phyloP scores from a whole-genome alignment of 2,329 filamentous ascomycete species.

The Aureobasidium sp. region DNA sequence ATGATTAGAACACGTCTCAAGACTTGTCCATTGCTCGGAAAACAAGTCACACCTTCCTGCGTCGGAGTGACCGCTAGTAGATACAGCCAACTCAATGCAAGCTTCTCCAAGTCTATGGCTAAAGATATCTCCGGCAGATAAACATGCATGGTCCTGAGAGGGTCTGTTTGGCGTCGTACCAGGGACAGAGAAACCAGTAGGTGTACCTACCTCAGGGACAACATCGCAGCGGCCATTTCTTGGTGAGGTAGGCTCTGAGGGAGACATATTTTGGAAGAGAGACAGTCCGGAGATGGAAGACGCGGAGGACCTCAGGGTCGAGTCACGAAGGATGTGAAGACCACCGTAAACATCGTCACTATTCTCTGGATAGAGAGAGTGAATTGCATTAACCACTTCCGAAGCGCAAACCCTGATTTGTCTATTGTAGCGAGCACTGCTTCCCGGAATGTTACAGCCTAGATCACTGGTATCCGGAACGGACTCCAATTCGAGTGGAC shows the following conservation, averaged over 20 bases:
- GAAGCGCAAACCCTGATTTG: conserved; percentile 52
- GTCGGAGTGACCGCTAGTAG: background rate
- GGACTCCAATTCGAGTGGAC: background rate
- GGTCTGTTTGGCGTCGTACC: background rate
- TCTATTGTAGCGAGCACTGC: background rate
- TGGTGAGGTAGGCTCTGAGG: background rate
- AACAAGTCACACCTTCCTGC: background rate
- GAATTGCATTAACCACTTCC: conserved; percentile 71
- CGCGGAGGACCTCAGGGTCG: conserved; percentile 37
- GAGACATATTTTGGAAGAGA: conserved; percentile 32
- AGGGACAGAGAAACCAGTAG: background rate
- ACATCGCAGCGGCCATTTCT: background rate
- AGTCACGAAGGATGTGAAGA: conserved; percentile 15
- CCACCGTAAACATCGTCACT: conserved; percentile 38
- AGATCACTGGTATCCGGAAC: conserved; percentile 18
- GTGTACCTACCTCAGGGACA: background rate
- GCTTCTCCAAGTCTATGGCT: background rate
- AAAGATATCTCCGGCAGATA: background rate
- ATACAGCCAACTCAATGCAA: background rate
- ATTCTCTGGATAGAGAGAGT: conserved; percentile 74
- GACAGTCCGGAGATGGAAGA: conserved; percentile 42
- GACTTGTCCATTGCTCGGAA: background rate
- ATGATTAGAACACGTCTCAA: background rate
- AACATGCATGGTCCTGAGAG: background rate
- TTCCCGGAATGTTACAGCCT: background rate